Evolutionary conservation across 2,329 filamentous ascomycete species (phyloP).

Genomic region (Plenodomus lindquistii): DNA sequence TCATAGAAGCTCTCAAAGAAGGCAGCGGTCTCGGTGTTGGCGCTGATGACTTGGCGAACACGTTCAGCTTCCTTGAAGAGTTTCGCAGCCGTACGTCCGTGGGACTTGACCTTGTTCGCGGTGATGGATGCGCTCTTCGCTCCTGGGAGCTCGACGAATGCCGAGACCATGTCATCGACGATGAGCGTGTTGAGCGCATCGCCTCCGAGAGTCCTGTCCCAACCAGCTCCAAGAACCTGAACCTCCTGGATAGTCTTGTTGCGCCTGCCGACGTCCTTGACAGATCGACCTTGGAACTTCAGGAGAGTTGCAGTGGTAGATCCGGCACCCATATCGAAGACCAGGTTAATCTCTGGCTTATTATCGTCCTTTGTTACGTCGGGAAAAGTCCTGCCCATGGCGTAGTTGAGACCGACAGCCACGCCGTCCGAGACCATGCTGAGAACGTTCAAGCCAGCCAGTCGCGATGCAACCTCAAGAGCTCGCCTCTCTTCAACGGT

Average conservation of each 20-base stretch:
- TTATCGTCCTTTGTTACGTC: conserved; percentile 73
- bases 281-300: conserved; percentile 82
- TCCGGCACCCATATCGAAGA: conserved; percentile 98
- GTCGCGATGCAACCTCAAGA: conserved; percentile 77
- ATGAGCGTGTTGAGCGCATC: conserved; percentile 88
- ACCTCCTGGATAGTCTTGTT: conserved; percentile 98
- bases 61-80: conserved; percentile 92
- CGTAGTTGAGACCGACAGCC: conserved; percentile 93
- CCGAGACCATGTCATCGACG: conserved; percentile 81
- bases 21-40: conserved; percentile 79
- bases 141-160: conserved; percentile 70
- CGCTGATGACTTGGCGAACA: conserved; percentile 85
- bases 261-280: conserved; percentile 90
- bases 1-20: conserved; percentile 90
- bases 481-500: conserved; percentile 88
- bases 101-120: conserved; percentile 65
- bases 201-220: conserved; percentile 87
- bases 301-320: conserved; percentile 89
- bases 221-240: conserved; percentile 82
- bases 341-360: conserved; percentile 86
- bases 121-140: conserved; percentile 68
- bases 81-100: conserved; percentile 85
- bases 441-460: conserved; percentile 86
- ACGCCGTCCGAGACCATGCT: conserved; percentile 85
- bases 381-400: conserved; percentile 86